phyloP scores from a whole-genome alignment of 345 rosid genomes.

The Geranium brycei region DNA sequence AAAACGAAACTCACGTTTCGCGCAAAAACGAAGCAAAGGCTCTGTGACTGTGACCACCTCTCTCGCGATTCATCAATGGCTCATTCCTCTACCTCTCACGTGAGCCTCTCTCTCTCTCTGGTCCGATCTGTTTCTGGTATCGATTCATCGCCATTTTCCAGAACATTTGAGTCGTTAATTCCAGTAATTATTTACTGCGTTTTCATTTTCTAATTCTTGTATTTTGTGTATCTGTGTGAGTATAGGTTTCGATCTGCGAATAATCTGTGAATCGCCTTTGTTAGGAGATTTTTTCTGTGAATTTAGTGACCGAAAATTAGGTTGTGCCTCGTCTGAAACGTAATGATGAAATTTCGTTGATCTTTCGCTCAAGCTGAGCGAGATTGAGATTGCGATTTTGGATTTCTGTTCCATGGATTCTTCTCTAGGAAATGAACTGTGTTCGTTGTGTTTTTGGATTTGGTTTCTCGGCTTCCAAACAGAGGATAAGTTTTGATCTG shows the following conservation, averaged over 20 bases:
- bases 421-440: neutral
- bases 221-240: neutral
- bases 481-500: neutral
- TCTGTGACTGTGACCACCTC: neutral
- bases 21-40: too few relatives aligned
- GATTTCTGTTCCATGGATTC: neutral
- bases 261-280: neutral
- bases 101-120: conserved; percentile 1
- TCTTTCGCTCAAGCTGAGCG: neutral
- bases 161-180: neutral
- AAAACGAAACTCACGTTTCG: too few relatives aligned
- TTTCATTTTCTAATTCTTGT: too few relatives aligned
- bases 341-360: neutral
- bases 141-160: neutral
- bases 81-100: neutral
- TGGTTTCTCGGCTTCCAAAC: neutral
- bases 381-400: neutral
- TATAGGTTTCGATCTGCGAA: neutral
- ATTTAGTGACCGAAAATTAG: neutral
- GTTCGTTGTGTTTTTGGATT: neutral
- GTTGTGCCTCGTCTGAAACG: neutral
- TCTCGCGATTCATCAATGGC: neutral
- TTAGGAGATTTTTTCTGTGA: too few relatives aligned
- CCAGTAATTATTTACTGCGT: neutral
- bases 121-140: neutral